phyloP scores from a whole-genome alignment of 2,329 filamentous ascomycete species.

The Westerdykella aurantiaca region DNA sequence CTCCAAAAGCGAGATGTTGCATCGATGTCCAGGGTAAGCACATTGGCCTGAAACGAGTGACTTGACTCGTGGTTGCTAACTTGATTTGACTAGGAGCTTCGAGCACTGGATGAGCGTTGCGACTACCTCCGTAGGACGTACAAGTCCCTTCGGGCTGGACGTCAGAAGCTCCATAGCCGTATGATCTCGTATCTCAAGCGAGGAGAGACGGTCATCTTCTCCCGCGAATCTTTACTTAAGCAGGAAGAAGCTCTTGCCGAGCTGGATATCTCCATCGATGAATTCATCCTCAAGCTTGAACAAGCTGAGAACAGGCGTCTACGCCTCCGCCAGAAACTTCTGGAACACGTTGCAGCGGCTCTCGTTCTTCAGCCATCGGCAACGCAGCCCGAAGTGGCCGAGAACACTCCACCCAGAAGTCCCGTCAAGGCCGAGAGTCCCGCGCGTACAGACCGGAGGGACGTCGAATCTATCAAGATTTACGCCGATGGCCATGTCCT shows the following conservation, averaged over 20 bases:
- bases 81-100: conserved; percentile 55
- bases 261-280: conserved; percentile 71
- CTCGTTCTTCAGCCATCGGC: conserved; percentile 32
- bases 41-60: background rate
- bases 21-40: conserved; percentile 55
- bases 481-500: conserved; percentile 41
- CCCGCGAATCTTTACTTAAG: conserved; percentile 67
- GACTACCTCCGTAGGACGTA: conserved; percentile 74
- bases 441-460: conserved; percentile 27
- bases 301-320: conserved; percentile 71
- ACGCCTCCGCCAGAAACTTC: conserved; percentile 69
- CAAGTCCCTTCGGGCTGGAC: conserved; percentile 66
- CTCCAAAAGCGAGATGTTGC: conserved; percentile 36
- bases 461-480: conserved; percentile 41
- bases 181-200: conserved; percentile 73
- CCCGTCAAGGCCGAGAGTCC: conserved; percentile 36
- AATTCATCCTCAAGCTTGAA: conserved; percentile 76
- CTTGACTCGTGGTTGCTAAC: conserved; percentile 13
- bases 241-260: conserved; percentile 75
- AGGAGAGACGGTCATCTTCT: conserved; percentile 64
- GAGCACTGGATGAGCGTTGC: conserved; percentile 68
- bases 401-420: conserved; percentile 36
- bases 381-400: conserved; percentile 19
- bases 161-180: conserved; percentile 68
- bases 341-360: conserved; percentile 74